A percentile compares a stretch with the other conserved stretches of the same genome.
These are phyloP conservation scores for Clarireedia hainanense DNA, from an alignment of 2,329 filamentous ascomycete species.

Conservation along the genomic window DNA sequence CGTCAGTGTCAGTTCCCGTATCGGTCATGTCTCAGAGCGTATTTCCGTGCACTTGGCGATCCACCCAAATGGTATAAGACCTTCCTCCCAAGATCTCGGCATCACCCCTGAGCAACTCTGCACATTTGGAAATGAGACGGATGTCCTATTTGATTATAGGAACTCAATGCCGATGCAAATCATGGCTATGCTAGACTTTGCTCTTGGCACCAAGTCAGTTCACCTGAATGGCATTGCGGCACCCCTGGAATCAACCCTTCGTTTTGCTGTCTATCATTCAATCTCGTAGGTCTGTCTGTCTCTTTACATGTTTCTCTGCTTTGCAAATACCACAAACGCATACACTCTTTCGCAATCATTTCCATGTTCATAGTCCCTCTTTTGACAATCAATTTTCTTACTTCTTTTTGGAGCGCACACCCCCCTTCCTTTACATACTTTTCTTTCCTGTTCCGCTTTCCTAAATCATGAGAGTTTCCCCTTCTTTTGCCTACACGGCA, in stretches of 20 bases:
- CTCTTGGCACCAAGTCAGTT: background rate
- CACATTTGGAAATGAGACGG: background rate
- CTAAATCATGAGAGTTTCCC: constrained; percentile 3
- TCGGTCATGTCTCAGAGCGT: constrained; percentile 1
- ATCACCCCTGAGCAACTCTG: constrained; percentile 1
- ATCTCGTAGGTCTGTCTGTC: background rate
- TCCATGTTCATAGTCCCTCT: background rate
- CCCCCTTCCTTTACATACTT: background rate
- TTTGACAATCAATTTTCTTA: constrained; percentile 3
- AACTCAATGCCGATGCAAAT: background rate
- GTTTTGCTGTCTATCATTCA: background rate
- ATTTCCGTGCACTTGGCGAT: constrained; percentile 9
- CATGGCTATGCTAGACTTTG: background rate
- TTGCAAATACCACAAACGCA: background rate
- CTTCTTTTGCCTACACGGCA: constrained; percentile 1
- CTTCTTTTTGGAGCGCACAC: background rate
- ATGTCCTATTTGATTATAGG: background rate
- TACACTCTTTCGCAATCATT: background rate
- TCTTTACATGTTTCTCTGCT: background rate
- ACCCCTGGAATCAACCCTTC: background rate
- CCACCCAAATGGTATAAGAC: constrained; percentile 3
- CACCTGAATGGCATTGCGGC: background rate
- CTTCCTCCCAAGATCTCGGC: constrained; percentile 9
- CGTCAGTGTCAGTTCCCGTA: background rate
- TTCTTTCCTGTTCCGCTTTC: background rate